Base-by-base conservation (phyloP, 371 early-diverging fungal genomes). In the Zancudomyces culisetae region DNA sequence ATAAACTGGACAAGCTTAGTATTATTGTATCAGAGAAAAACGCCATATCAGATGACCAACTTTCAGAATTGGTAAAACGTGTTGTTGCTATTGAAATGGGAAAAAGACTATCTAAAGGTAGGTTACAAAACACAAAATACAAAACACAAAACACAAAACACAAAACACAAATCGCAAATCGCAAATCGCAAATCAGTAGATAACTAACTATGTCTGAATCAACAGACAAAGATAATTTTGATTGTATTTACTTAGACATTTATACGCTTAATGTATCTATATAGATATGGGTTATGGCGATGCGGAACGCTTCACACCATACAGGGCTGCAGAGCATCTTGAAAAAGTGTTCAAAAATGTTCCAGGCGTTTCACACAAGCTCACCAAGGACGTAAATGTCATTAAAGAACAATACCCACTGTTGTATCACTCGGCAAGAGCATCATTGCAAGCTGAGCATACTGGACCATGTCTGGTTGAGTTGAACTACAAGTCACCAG, bases 271-370 rank as follows among this genome's bases (percentile, higher is more conserved):
- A 23, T n/a, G 21, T 15, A 57, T 52, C 20, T 42, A 24, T 27
- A 18, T 67, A 66, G 87, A 90, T 63, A 77, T 87, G 54, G 85
- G 87, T 56, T 78, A 79, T 46, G 78, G 81, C 42, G 87, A 84
- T 62, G 83, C 87, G 19, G 88, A 89, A 62, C 79, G 85, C 40
- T 85, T 87, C 86, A 77, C 85, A 1, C 88, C 90, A 18, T 72
- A 76, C 57, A 70, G 70, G 27, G 76, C 81, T 56, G 79, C 83
- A n/a, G 70, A 78, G 51, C 78, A 80, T 49, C 70, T 90, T 45
- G 55, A 76, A 52, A 66, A 66, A 3, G 66, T 69, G 27, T 74
- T 78, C 55, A 68, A 72, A 43, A 61, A 63, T 30, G 60, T 73
- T 3, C 55, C 64, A 0, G 70, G 68, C n/a, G 63, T 87, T 50